Conservation (phyloP, 2,329 filamentous ascomycete genomes). For the Ophidiomyces ophidiicola region DNA sequence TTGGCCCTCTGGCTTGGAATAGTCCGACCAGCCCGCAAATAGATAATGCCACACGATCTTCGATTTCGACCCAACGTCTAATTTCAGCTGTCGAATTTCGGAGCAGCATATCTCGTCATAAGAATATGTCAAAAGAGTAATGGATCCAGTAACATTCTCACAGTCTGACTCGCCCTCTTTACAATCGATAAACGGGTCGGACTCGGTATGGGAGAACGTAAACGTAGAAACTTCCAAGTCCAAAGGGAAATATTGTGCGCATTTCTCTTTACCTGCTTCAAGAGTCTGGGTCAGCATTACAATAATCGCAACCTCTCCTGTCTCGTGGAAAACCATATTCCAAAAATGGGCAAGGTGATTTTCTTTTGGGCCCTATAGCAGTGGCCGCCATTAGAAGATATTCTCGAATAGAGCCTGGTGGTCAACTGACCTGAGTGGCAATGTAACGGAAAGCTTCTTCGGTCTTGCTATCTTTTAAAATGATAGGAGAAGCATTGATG, state of each 20-base stretch:
- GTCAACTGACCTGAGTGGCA: conserved; percentile 57
- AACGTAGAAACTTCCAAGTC: conserved; percentile 41
- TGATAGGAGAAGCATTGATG: conserved; percentile 68
- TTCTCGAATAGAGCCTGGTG: neutral
- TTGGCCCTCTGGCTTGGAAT: conserved; percentile 57
- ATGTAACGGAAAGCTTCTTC: conserved; percentile 54
- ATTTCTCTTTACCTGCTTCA: conserved; percentile 69
- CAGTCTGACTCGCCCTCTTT: conserved; percentile 54
- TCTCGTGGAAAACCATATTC: conserved; percentile 88
- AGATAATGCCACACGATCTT: conserved; percentile 71
- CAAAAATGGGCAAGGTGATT: conserved; percentile 71
- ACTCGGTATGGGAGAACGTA: conserved; percentile 27
- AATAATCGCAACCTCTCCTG: conserved; percentile 62
- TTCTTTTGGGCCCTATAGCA: conserved; percentile 57
- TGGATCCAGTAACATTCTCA: conserved; percentile 37
- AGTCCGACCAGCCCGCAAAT: conserved; percentile 83
- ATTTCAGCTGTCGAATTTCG: conserved; percentile 60
- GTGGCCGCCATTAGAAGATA: neutral
- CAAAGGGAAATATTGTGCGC: conserved; percentile 73
- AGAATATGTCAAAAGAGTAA: conserved; percentile 48
- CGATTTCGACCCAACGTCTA: conserved; percentile 40
- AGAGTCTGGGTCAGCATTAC: conserved; percentile 89
- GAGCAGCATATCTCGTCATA: conserved; percentile 47
- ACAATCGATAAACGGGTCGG: conserved; percentile 37
- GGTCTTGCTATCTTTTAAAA: conserved; percentile 42